Conservation (phyloP, 1,284 basidiomycete genomes). For the Apiotrichum laibachii region DNA sequence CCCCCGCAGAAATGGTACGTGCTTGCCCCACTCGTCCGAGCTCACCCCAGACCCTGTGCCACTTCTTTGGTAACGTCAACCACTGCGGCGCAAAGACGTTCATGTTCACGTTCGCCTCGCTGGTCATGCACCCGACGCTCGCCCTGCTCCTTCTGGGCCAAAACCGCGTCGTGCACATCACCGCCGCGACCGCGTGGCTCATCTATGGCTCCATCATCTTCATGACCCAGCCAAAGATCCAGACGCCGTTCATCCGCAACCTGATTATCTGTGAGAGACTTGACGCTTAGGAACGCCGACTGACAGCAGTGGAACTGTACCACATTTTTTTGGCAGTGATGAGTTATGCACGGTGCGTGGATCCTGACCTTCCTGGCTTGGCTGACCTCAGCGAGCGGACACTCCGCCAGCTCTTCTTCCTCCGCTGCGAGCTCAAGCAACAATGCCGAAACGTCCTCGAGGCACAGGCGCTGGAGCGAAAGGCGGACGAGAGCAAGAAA, state of each 20-base stretch:
- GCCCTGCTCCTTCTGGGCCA: conserved; percentile 72
- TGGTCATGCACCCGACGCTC: conserved; percentile 64
- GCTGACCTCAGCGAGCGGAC: conserved; percentile 49
- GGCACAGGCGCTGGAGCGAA: conserved; percentile 78
- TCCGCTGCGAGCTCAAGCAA: conserved; percentile 70
- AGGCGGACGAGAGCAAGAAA: conserved; percentile 71
- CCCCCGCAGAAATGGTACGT: conserved; percentile 48
- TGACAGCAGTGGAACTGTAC: conserved; percentile 37
- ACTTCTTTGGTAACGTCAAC: not conserved
- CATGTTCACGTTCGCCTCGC: conserved; percentile 6
- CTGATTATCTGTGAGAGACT: conserved; percentile 37
- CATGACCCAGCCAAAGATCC: conserved; percentile 35
- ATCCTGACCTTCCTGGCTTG: not conserved
- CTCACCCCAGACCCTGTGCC: not conserved
- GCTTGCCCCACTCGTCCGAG: conserved; percentile 48
- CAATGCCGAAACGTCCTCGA: conserved; percentile 71
- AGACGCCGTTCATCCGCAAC: conserved; percentile 52
- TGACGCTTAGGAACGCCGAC: conserved; percentile 11
- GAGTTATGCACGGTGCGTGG: conserved; percentile 35
- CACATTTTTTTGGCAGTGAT: conserved; percentile 47
- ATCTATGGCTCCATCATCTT: conserved; percentile 40
- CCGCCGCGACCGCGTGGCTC: conserved; percentile 60
- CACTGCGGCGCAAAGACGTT: conserved; percentile 1
- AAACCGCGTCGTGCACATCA: conserved; percentile 64
- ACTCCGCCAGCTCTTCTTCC: conserved; percentile 61